Base-by-base conservation (phyloP, 2,329 filamentous ascomycete species). In the Lachnellula suecica region DNA sequence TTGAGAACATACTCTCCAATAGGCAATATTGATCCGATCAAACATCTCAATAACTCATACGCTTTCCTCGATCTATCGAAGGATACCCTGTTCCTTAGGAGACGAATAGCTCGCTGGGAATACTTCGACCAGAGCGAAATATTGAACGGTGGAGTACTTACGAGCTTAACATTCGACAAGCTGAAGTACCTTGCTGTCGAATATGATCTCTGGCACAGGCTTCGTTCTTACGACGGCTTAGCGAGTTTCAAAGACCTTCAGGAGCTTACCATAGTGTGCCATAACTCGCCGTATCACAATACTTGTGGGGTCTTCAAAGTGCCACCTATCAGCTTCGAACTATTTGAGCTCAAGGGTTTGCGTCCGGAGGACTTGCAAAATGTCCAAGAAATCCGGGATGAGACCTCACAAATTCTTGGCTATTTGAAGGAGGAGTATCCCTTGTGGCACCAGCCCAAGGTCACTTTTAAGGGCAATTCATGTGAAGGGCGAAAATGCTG, bases 61-160 rank as follows among this genome's bases (percentile, higher is more conserved):
- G 31, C 15, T 13, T n/a, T 35, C 9, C 15, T 35, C 17, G 31
- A 17, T 17, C 31, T 35, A 8, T 35, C 15, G 15, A 35, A 40
- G 20, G 37, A 40, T 40, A 40, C 37, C 19, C 1, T 40, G 19
- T 40, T 23, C 20, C 9, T 40, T n/a, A 10, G 10, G 8, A 17
- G 11, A 0, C 2, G 11, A 11, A 2, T 10, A 2, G 1, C 9
- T 2, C 5, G 2, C 15, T 2, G 11, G 19, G 17, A 4, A 1
- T 10, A 2, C 8, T 8, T 9, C 2, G 4, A 22, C 37, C 31
- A 35, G 15, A 6, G 13, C 1, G 13, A n/a, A 3, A 9, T 40
- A 10, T 40, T 40, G 7, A 9, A 4, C 37, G 5, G 19, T 19
- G 5, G 1, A 1, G 4, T 40, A 20, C 37, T 40, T 10, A 40